Evolutionary conservation across 2,329 filamentous ascomycete genomes (phyloP).

Genomic region (Botrytis paeoniae): DNA sequence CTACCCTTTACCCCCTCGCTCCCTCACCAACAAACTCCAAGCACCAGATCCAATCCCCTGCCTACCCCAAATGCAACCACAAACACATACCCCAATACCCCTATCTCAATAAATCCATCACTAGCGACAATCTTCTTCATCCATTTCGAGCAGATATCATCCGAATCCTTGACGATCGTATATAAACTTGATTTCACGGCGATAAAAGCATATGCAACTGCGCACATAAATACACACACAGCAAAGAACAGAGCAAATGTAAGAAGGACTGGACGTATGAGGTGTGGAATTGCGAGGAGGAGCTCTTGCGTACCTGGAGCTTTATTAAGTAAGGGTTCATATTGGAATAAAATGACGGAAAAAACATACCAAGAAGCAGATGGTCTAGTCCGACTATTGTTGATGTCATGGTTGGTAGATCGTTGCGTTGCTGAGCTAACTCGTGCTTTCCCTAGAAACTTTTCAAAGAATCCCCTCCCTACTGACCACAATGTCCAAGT

Average conservation of each 20-base stretch:
- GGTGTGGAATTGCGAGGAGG: not conserved
- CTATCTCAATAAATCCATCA: not conserved
- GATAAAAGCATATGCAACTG: not conserved
- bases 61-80: slow-evolving; percentile 8
- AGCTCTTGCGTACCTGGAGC: not conserved
- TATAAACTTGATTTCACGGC: not conserved
- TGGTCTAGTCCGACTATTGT: not conserved
- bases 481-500: not conserved
- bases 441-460: not conserved
- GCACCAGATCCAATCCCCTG: slow-evolving; percentile 1
- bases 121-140: not conserved
- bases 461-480: not conserved
- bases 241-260: not conserved
- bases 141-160: not conserved
- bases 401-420: not conserved
- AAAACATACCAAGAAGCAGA: slow-evolving; percentile 4
- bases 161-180: not conserved
- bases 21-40: slow-evolving; percentile 8
- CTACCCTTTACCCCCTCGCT: no score
- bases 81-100: slow-evolving; percentile 1
- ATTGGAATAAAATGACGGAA: not conserved
- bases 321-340: not conserved
- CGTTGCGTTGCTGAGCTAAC: not conserved
- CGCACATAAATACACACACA: not conserved
- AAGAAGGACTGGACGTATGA: slow-evolving; percentile 4